Percentiles rank a stretch among this genome's conserved stretches.
Evolutionary conservation across 139 green algal species (phyloP).

Genomic region (Picochlorum sp.): DNA sequence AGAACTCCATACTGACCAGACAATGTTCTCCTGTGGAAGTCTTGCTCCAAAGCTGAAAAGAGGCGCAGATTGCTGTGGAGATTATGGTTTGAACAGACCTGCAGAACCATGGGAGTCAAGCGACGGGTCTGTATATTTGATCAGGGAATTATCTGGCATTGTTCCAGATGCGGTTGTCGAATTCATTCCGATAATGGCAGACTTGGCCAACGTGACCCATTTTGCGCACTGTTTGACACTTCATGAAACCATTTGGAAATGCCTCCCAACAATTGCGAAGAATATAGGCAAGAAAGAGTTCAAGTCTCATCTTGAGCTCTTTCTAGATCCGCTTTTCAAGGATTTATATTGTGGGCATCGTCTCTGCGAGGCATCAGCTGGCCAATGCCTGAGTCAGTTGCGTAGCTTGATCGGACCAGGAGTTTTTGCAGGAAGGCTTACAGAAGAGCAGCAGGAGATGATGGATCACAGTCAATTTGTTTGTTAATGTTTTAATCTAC

Average conservation of each 20-base stretch:
- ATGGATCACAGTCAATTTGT: slow-evolving; percentile 19
- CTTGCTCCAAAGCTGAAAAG: slow-evolving; percentile 48
- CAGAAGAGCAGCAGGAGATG: slow-evolving; percentile 26
- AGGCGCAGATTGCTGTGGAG: slow-evolving; percentile 61
- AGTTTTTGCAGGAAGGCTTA: slow-evolving; percentile 48
- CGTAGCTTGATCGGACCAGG: slow-evolving; percentile 52
- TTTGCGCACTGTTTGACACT: slow-evolving; percentile 58
- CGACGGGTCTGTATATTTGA: slow-evolving; percentile 73
- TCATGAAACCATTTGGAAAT: slow-evolving; percentile 68
- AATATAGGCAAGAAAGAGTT: slow-evolving; percentile 54
- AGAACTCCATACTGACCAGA: slow-evolving; percentile 44
- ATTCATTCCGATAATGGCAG: slow-evolving; percentile 50
- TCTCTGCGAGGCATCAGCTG: slow-evolving; percentile 53
- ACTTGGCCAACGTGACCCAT: slow-evolving; percentile 38
- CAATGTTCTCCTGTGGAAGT: slow-evolving; percentile 65
- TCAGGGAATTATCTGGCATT: slow-evolving; percentile 52
- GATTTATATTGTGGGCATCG: slow-evolving; percentile 54
- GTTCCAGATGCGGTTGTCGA: slow-evolving; percentile 15
- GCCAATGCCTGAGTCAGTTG: slow-evolving; percentile 32
- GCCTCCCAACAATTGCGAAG: slow-evolving; percentile 52
- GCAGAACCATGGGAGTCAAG: slow-evolving; percentile 83
- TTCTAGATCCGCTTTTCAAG: slow-evolving; percentile 59
- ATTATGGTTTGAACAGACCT: slow-evolving; percentile 54
- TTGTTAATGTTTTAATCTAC: too few species aligned
- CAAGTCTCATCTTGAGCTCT: slow-evolving; percentile 63